Percentiles rank a stretch among this genome's conserved stretches.
Evolutionary conservation across 2,329 filamentous ascomycete species (phyloP).

Genomic region (Rutstroemia sp.): DNA sequence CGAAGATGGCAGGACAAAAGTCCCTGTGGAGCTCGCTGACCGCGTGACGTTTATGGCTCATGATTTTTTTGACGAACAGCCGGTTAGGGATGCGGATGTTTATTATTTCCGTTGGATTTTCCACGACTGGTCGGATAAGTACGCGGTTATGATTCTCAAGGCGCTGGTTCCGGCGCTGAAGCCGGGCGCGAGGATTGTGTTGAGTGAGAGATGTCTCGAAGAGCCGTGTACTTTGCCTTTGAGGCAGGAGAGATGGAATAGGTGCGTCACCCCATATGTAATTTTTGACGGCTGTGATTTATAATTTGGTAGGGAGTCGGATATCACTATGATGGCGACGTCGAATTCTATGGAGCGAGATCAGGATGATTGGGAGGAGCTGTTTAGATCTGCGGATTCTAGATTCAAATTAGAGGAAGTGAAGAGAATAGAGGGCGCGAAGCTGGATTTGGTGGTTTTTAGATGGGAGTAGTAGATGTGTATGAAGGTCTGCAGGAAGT

Average conservation of each 20-base stretch:
- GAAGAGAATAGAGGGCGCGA: not conserved
- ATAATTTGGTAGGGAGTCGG: not conserved
- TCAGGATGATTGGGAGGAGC: not conserved
- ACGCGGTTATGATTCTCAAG: not conserved
- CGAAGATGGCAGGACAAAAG: not conserved
- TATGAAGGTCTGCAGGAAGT: too few species aligned
- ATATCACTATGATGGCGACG: not conserved
- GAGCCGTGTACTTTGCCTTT: not conserved
- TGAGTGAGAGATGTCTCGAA: not conserved
- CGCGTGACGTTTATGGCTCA: not conserved
- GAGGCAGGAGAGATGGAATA: not conserved
- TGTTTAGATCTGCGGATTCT: not conserved
- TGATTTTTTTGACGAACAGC: constrained; percentile 18
- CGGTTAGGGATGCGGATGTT: constrained; percentile 24
- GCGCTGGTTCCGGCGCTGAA: not conserved
- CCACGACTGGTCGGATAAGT: constrained; percentile 22
- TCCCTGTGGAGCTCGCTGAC: not conserved
- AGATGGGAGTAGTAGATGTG: too few species aligned
- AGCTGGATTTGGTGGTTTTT: too few species aligned
- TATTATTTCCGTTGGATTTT: constrained; percentile 31
- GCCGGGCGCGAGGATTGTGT: not conserved
- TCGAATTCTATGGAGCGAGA: not conserved
- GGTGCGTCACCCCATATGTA: not conserved
- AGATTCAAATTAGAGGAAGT: not conserved
- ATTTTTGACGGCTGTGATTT: not conserved